Evolutionary conservation across 2,329 filamentous ascomycete species (phyloP), one percentile per base, ranked within the genome.

Genomic region (Fusarium sp.): DNA sequence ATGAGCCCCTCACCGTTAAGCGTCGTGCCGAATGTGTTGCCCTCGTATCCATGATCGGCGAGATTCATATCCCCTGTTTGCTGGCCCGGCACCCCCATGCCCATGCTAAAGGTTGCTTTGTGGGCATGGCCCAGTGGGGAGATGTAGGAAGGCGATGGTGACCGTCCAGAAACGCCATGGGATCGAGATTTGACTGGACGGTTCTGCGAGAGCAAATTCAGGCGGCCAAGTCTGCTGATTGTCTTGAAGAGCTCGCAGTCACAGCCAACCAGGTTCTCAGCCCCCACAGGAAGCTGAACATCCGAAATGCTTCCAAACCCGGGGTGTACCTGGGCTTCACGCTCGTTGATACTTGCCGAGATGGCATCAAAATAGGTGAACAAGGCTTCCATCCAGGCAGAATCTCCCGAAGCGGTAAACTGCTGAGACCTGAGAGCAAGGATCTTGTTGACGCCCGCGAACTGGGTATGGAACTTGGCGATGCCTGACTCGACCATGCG

Each of bases 361-460:
- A 98, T 94, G 64, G 95, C 94, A 81, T 98, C 96, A 80, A 97
- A 97, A 87, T 96, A 97, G 36, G 94, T 96, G 79, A 98, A 98
- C 75, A 98, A 91, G 46, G 94, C 92, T 78, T 97, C 94, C 85
- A 98, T 96, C 95, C 95, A 98, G 14, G 92, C 90, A 67, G 94
- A 93, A 69, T 95, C 93, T 59, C 91, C 89, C 81, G 78, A 91
- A 78, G 80, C 87, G 83, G 80, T 66, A 33, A 77, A 67, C 36
- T 77, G 75, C 73, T 92, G 89, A 5, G 78, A 71, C 67, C 95
- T 89, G 84, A 98, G 90, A 5, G 92, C 90, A 12, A 98, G 88
- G 35, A 98, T 91, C 85, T 97, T 97, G 83, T 95, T 95, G 42
- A 98, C 95, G 0, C 96, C 95, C 1, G 94, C 94, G 78, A 98